Conservation (phyloP, 2,329 filamentous ascomycete genomes). For the Fragosphaeria purpurea region DNA sequence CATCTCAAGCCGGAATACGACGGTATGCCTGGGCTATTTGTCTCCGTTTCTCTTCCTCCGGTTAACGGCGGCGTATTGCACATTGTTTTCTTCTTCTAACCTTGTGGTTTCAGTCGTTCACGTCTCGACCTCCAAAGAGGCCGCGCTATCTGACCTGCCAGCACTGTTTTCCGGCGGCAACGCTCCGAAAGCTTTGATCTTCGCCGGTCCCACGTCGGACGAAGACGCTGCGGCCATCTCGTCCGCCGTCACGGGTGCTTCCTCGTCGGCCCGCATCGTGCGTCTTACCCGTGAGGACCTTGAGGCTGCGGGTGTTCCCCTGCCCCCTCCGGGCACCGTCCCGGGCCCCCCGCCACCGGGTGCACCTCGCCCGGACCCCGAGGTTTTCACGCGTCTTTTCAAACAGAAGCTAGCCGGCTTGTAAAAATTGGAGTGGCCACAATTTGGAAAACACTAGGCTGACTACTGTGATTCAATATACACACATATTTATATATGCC, state of each 20-base stretch:
- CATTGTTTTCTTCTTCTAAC: too few species aligned
- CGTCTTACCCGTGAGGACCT: conserved; percentile 4
- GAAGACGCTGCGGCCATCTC: conserved; percentile 1
- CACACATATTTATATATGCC: too few species aligned
- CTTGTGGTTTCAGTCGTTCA: conserved; percentile 2
- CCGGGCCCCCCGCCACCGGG: conserved; percentile 1
- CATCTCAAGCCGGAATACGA: too few species aligned
- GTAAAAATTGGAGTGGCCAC: not conserved
- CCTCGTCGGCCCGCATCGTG: not conserved
- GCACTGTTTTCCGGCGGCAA: not conserved
- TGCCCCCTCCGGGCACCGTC: conserved; percentile 3
- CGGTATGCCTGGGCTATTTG: too few species aligned
- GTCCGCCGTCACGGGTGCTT: conserved; percentile 1
- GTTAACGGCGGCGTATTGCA: too few species aligned
- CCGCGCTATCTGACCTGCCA: conserved; percentile 2
- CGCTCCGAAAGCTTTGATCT: conserved; percentile 3
- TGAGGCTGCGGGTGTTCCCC: conserved; percentile 1
- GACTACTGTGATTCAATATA: too few species aligned
- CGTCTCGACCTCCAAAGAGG: conserved; percentile 3
- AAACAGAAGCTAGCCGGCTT: conserved; percentile 7
- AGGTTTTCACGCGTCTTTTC: conserved; percentile 2
- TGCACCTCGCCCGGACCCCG: conserved; percentile 1
- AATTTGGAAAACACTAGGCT: too few species aligned
- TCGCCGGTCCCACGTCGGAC: not conserved
- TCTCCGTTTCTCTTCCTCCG: too few species aligned